phyloP scores from a whole-genome alignment of 371 early-diverging fungal genomes.

The Batrachochytrium dendrobatidis region DNA sequence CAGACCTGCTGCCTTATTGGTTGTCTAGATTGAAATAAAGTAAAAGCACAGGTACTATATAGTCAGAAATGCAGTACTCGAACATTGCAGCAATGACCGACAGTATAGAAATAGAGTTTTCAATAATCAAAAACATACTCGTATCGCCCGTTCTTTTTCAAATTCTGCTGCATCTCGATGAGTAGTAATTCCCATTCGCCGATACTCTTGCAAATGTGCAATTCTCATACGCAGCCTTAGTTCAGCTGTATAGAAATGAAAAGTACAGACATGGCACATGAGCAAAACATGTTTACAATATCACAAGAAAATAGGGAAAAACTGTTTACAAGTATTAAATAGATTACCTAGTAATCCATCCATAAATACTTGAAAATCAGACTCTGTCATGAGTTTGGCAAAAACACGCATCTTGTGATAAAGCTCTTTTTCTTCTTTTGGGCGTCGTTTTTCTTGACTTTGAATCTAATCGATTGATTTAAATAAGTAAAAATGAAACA shows the following conservation, averaged over 20 bases:
- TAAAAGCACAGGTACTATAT: neutral
- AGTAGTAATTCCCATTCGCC: conserved; percentile 78
- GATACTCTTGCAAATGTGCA: conserved; percentile 82
- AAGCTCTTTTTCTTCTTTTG: conserved; percentile 79
- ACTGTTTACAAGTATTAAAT: no score
- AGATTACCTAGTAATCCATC: conserved; percentile 72
- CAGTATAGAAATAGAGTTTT: conserved; percentile 1
- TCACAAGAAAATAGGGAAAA: no score
- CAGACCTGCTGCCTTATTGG: conserved; percentile 10
- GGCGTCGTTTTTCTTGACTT: conserved; percentile 66
- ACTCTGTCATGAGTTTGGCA: conserved; percentile 74
- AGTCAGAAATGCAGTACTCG: neutral
- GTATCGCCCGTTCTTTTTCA: conserved; percentile 30
- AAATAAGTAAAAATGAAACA: neutral
- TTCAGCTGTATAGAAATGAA: conserved; percentile 63
- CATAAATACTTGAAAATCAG: conserved; percentile 76
- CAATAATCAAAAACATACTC: conserved; percentile 15
- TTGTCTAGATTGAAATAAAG: conserved; percentile 1
- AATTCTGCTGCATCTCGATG: conserved; percentile 67
- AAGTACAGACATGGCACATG: no score
- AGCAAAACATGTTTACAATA: no score
- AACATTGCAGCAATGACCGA: neutral
- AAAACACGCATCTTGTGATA: conserved; percentile 73
- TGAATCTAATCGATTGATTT: conserved; percentile 50
- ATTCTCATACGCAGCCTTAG: conserved; percentile 65